Conservation (phyloP, 768 basidiomycete genomes). For the Serpula lacrymans region DNA sequence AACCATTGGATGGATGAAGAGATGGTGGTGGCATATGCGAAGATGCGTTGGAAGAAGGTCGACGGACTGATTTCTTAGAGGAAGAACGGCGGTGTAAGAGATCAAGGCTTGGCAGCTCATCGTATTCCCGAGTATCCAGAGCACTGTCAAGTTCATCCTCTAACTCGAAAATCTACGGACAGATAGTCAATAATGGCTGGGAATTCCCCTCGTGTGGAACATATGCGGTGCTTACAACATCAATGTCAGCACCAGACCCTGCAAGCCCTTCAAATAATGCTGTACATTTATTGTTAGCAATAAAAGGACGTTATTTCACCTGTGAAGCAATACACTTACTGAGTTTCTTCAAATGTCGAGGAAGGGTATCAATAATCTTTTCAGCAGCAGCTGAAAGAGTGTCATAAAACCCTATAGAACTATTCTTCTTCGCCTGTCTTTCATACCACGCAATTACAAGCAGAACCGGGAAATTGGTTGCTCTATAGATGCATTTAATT, state of each 20-base stretch:
- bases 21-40: constrained; percentile 15
- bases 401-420: constrained; percentile 67
- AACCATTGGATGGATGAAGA: constrained; percentile 26
- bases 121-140: constrained; percentile 46
- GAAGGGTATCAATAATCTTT: constrained; percentile 67
- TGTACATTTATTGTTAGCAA: constrained; percentile 24
- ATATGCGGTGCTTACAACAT: constrained; percentile 65
- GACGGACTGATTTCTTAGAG: constrained; percentile 28
- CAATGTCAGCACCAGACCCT: constrained; percentile 72
- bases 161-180: constrained; percentile 69
- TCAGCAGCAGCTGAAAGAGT: constrained; percentile 68
- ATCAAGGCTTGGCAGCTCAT: constrained; percentile 19
- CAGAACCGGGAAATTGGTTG: constrained; percentile 83
- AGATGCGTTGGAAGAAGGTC: constrained; percentile 21
- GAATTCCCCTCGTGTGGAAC: background rate
- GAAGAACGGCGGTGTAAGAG: constrained; percentile 23
- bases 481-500: constrained; percentile 32
- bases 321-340: constrained; percentile 47
- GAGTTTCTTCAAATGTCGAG: constrained; percentile 69
- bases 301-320: background rate
- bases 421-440: constrained; percentile 63
- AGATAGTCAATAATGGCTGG: background rate
- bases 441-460: constrained; percentile 82
- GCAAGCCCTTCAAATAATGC: constrained; percentile 77
- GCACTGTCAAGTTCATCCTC: constrained; percentile 64